phyloP scores from a whole-genome alignment of 768 basidiomycete species.

The Leccinum truebloodii region DNA sequence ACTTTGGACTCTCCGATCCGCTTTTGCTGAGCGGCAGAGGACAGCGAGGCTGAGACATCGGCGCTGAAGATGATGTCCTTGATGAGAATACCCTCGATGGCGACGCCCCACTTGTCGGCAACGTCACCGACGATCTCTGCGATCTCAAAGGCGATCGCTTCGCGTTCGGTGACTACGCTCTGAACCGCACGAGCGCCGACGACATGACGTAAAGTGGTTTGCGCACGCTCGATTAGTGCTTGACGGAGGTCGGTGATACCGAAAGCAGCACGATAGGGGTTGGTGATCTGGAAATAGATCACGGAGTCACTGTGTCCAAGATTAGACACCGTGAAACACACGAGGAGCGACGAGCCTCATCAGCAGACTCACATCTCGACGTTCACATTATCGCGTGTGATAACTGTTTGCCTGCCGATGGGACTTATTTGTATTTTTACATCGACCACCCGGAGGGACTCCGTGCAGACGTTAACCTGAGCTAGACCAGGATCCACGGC shows the following conservation, averaged over 20 bases:
- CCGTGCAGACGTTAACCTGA: constrained; percentile 93
- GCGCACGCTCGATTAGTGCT: constrained; percentile 80
- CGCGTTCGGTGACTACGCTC: constrained; percentile 93
- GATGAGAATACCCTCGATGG: constrained; percentile 94
- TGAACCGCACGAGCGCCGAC: constrained; percentile 96
- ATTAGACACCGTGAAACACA: constrained; percentile 2
- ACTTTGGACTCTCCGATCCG: constrained; percentile 96
- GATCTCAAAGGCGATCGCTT: constrained; percentile 94
- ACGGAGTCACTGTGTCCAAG: constrained; percentile 71
- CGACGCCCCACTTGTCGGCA: constrained; percentile 95
- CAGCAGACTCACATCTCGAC: constrained; percentile 73
- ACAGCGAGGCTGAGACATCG: constrained; percentile 88
- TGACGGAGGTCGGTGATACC: constrained; percentile 89
- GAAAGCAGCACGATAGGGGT: constrained; percentile 92
- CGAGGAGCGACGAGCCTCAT: neutral
- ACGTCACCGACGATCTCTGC: constrained; percentile 93
- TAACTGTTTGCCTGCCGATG: constrained; percentile 86
- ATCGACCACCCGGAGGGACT: constrained; percentile 81
- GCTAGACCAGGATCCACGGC: constrained; percentile 92
- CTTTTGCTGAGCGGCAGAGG: constrained; percentile 96
- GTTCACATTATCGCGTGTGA: constrained; percentile 95
- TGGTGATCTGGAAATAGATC: constrained; percentile 88
- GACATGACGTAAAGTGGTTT: constrained; percentile 97
- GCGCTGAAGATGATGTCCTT: constrained; percentile 92
- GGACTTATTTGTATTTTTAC: constrained; percentile 95